Conservation (phyloP, 2,329 filamentous ascomycete species). For the Phialocephala subalpina region DNA sequence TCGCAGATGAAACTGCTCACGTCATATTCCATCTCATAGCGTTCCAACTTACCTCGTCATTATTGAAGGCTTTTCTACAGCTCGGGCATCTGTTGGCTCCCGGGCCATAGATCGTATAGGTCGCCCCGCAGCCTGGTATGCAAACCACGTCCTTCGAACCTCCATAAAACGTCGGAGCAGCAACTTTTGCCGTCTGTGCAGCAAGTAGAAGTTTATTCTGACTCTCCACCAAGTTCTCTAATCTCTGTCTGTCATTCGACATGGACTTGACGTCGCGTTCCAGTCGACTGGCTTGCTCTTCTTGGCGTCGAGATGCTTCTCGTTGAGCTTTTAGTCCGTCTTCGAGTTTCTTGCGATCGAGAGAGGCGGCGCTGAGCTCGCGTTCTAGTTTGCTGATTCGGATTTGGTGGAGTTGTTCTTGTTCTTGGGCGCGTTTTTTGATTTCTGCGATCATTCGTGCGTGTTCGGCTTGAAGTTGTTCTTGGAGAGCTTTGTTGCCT, state of each 20-base stretch:
- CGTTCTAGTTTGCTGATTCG: not conserved
- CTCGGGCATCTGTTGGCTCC: not conserved
- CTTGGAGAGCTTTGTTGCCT: slow-evolving; percentile 13
- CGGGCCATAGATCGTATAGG: not conserved
- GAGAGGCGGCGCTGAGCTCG: not conserved
- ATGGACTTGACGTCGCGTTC: slow-evolving; percentile 1
- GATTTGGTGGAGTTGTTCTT: slow-evolving; percentile 1
- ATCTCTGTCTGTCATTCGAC: not conserved
- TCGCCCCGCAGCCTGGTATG: not conserved
- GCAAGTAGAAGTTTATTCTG: not conserved
- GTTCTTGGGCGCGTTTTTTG: not conserved
- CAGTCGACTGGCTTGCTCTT: not conserved
- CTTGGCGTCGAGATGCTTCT: not conserved
- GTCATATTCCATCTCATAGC: not conserved
- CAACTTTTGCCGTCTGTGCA: not conserved
- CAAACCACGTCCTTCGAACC: not conserved
- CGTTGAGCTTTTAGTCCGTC: not conserved
- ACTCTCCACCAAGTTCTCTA: not conserved
- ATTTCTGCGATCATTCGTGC: slow-evolving; percentile 4
- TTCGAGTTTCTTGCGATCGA: not conserved
- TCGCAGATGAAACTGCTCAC: too few species aligned
- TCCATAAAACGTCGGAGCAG: not conserved
- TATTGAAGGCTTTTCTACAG: not conserved
- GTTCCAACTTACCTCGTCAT: not conserved
- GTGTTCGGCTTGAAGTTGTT: slow-evolving; percentile 8